Evolutionary conservation across 768 basidiomycete genomes (phyloP), one percentile per base, ranked within the genome.

Genomic region (Lentinula edodes): DNA sequence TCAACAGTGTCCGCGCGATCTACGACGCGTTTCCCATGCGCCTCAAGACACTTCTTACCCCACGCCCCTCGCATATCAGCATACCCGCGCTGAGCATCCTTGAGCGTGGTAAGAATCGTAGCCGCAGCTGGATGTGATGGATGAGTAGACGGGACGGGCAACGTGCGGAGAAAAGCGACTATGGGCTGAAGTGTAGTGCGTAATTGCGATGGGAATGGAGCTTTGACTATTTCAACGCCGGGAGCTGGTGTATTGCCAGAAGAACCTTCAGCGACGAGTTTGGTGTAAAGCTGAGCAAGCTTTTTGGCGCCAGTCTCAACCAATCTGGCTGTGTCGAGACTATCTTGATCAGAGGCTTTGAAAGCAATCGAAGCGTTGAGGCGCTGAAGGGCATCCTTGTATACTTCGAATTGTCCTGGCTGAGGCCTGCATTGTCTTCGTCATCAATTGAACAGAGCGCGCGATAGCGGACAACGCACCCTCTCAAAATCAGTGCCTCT

Each of bases 11-110:
- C 89, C 1, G 88, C 85, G 12, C 89, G 75, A 38, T 90, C 89
- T 0, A 91, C 75, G 8, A 88, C 76, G 8, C 89, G 77, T 66
- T 87, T 87, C 2, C 83, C 89, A 65, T 87, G 85, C 6, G 77
- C 77, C 67, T 93, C 92, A 20, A 93, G 71, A 58, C 90, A 89
- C 67, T 88, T 91, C 63, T 81, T 81, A 45, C 78, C 80, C 92
- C 92, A 93, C 12, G 76, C 79, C 10, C 91, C 90, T 32, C 92
- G 82, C 90, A 93, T 93, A 65, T 93, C 91, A 0, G 90, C 91
- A 63, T 90, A 93, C 1, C 91, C 91, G 60, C 80, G 80, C 72
- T 91, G 90, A 6, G 90, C 90, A 18, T 93, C 91, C 67, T 80
- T 84, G 7, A 94, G 71, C 1, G 88, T 86, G 2, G 80, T 68